phyloP scores from a whole-genome alignment of 805 yeast species.

The Pichia heedii region DNA sequence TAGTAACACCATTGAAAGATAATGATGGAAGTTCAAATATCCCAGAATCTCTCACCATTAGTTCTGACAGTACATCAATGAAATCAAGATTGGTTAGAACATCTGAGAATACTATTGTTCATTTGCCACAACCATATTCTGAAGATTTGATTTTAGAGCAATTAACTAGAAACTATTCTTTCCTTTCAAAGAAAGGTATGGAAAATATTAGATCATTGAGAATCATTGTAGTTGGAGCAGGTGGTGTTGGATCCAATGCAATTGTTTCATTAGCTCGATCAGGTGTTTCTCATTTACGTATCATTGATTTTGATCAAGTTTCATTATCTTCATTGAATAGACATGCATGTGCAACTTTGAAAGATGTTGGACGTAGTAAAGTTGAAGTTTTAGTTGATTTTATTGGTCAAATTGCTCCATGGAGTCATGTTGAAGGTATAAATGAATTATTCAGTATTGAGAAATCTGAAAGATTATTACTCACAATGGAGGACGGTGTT shows the following conservation, averaged over 20 bases:
- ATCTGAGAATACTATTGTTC: constrained; percentile 9
- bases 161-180: constrained; percentile 87
- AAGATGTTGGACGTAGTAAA: constrained; percentile 88
- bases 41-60: background rate
- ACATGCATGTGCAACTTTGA: constrained; percentile 87
- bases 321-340: constrained; percentile 85
- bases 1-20: background rate
- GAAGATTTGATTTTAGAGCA: constrained; percentile 84
- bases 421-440: constrained; percentile 74
- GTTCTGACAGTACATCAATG: background rate
- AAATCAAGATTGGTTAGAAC: constrained; percentile 3
- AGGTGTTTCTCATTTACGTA: constrained; percentile 70
- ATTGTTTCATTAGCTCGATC: constrained; percentile 85
- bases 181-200: constrained; percentile 82
- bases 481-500: constrained; percentile 26
- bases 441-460: constrained; percentile 71
- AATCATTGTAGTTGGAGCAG: constrained; percentile 83
- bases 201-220: constrained; percentile 57
- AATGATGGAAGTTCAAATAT: background rate
- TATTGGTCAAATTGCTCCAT: constrained; percentile 75
- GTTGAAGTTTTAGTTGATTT: constrained; percentile 72
- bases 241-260: constrained; percentile 98
- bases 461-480: constrained; percentile 52
- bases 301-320: constrained; percentile 95
- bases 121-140: constrained; percentile 25